Conservation (phyloP, 352 stramenopile genomes). For the Phytophthora pistaciae region DNA sequence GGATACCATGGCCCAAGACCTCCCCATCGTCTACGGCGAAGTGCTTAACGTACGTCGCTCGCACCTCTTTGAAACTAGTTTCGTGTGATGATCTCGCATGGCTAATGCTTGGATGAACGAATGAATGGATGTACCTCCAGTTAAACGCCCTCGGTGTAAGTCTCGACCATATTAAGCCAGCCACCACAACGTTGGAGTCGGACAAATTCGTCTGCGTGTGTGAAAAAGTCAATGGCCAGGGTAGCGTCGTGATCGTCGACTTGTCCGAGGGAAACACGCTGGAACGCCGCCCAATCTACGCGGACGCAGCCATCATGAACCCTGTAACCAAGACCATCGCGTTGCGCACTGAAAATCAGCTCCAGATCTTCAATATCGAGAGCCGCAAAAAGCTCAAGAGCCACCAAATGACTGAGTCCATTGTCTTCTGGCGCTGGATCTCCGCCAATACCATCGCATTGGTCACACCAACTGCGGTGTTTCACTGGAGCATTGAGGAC, state of each 20-base stretch:
- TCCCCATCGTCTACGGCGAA: no score
- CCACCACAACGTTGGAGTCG: conserved; percentile 95
- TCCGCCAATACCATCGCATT: conserved; percentile 95
- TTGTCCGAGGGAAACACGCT: conserved; percentile 81
- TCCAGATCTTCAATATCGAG: conserved; percentile 99
- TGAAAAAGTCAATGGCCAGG: conserved; percentile 80
- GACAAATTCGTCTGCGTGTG: conserved; percentile 96
- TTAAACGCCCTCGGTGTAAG: conserved; percentile 83
- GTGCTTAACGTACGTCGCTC: no score
- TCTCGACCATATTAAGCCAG: conserved; percentile 91
- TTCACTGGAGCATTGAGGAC: conserved; percentile 97
- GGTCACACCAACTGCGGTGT: conserved; percentile 95
- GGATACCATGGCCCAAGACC: no score
- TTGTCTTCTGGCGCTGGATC: conserved; percentile 99
- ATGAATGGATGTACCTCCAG: conserved; percentile 39
- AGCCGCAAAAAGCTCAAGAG: conserved; percentile 97
- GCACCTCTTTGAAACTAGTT: no score
- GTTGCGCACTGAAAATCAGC: conserved; percentile 80
- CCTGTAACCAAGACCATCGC: conserved; percentile 89
- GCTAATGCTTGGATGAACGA: no score
- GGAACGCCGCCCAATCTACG: conserved; percentile 95
- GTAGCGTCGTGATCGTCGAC: conserved; percentile 91
- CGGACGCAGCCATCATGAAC: conserved; percentile 99
- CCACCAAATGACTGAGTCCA: conserved; percentile 86
- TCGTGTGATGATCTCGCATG: no score